Conservation (phyloP, 2,329 filamentous ascomycete species). For the Diplocarpon rosae region DNA sequence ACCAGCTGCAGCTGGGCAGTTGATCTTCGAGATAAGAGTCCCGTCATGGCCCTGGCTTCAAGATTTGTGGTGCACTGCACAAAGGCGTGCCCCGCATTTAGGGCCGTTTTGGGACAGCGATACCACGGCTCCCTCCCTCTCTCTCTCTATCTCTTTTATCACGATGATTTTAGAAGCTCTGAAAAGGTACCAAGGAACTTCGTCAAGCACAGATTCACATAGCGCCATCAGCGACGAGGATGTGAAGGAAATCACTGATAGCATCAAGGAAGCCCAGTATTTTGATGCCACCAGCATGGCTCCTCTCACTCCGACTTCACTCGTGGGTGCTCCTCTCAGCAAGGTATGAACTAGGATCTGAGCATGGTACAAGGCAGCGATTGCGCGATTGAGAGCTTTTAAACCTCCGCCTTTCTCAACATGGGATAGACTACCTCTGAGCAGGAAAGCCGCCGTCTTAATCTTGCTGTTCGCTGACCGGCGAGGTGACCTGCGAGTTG, state of each 20-base stretch:
- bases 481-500: constrained; percentile 63
- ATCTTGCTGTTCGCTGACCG: constrained; percentile 80
- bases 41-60: no score
- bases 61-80: no score
- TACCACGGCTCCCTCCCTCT: no score
- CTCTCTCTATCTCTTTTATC: no score
- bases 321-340: constrained; percentile 18
- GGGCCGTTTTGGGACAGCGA: no score
- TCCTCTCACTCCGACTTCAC: constrained; percentile 22
- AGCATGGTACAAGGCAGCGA: constrained; percentile 22
- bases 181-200: not conserved
- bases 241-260: constrained; percentile 20
- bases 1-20: no score
- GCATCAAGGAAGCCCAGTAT: constrained; percentile 24
- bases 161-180: not conserved
- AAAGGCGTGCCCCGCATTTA: no score
- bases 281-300: constrained; percentile 28
- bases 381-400: constrained; percentile 50
- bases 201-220: constrained; percentile 22
- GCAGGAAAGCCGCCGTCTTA: constrained; percentile 73
- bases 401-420: constrained; percentile 47
- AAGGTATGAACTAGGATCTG: not conserved
- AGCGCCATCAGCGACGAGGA: constrained; percentile 35
- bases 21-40: no score
- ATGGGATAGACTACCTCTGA: constrained; percentile 50